A percentile compares a stretch with the other conserved stretches of the same genome.
These are phyloP conservation scores for Vicia sativa DNA, from an alignment of 306 rosid genomes.

Conservation along the genomic window DNA sequence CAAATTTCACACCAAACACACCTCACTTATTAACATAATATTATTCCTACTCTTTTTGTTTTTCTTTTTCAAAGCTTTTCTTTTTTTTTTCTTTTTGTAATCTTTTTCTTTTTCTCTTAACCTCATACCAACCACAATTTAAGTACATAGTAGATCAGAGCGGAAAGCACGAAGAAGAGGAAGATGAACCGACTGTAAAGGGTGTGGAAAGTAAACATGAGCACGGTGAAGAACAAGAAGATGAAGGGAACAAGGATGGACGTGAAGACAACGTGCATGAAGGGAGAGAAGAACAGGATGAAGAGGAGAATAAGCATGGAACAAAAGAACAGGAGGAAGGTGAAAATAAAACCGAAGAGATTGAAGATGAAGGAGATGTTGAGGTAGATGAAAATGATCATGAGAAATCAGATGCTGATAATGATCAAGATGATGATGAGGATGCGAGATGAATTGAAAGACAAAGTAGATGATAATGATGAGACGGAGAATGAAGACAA, in stretches of 20 bases:
- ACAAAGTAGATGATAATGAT: slow-evolving; percentile 48
- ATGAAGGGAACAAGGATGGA: slow-evolving; percentile 41
- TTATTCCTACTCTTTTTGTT: too few species aligned
- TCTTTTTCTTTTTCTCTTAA: too few species aligned
- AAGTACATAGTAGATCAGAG: slow-evolving; percentile 39
- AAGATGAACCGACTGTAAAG: slow-evolving; percentile 58
- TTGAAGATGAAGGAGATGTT: slow-evolving; percentile 64
- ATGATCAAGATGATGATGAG: slow-evolving; percentile 61
- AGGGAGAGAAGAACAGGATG: slow-evolving; percentile 46
- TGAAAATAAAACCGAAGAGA: slow-evolving; percentile 57
- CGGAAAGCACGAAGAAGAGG: slow-evolving; percentile 69
- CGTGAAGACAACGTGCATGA: slow-evolving; percentile 27
- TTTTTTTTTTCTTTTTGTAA: too few species aligned
- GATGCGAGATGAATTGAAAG: slow-evolving; percentile 66
- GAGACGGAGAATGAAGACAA: slow-evolving; percentile 48
- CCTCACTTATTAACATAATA: too few species aligned
- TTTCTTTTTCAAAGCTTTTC: too few species aligned
- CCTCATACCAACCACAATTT: too few species aligned
- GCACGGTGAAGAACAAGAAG: slow-evolving; percentile 36
- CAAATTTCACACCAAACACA: too few species aligned
- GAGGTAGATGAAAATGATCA: slow-evolving; percentile 80
- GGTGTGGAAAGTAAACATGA: slow-evolving; percentile 59
- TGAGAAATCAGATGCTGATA: slow-evolving; percentile 59
- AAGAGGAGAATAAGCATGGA: slow-evolving; percentile 52
- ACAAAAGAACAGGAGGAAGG: slow-evolving; percentile 60